Conservation (phyloP, 192 early-diverging fungal genomes). For the Paraglomus brasilianum region DNA sequence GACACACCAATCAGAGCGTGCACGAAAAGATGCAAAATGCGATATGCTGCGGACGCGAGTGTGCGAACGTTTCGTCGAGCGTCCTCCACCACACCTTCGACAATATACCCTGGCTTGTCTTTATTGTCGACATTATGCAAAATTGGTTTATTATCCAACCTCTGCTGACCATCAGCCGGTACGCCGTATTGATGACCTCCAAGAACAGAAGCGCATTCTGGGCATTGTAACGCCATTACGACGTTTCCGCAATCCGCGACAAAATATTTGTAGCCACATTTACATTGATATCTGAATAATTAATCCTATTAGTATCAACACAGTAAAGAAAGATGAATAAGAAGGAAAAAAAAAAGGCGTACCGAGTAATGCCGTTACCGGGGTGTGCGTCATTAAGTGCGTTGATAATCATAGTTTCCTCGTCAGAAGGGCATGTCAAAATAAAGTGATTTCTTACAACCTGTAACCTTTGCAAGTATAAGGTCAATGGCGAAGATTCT, state of each 20-base stretch:
- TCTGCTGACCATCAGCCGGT: not conserved
- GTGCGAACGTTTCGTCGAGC: not conserved
- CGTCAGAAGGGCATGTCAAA: slow-evolving; percentile 13
- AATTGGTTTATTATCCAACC: not conserved
- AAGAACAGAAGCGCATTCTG: not conserved
- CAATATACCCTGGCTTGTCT: slow-evolving; percentile 20
- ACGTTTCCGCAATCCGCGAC: not conserved
- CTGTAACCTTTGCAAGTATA: slow-evolving; percentile 22
- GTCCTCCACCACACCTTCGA: not conserved
- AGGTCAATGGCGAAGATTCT: slow-evolving; percentile 16
- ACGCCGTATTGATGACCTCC: slow-evolving; percentile 2
- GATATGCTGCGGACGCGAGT: not conserved
- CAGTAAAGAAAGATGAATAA: not conserved
- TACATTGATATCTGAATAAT: slow-evolving; percentile 3
- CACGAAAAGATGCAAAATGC: slow-evolving; percentile 30
- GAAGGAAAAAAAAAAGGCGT: not conserved
- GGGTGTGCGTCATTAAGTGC: not conserved
- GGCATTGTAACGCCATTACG: not conserved
- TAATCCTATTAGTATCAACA: not conserved
- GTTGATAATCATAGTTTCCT: slow-evolving; percentile 6
- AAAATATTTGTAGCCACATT: slow-evolving; percentile 21
- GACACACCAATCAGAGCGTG: slow-evolving; percentile 24
- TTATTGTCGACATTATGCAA: not conserved
- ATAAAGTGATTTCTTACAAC: slow-evolving; percentile 1
- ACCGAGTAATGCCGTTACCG: not conserved